Base-by-base conservation (phyloP, 202 grass and related monocot genomes). In the Hordeum pubiflorum region DNA sequence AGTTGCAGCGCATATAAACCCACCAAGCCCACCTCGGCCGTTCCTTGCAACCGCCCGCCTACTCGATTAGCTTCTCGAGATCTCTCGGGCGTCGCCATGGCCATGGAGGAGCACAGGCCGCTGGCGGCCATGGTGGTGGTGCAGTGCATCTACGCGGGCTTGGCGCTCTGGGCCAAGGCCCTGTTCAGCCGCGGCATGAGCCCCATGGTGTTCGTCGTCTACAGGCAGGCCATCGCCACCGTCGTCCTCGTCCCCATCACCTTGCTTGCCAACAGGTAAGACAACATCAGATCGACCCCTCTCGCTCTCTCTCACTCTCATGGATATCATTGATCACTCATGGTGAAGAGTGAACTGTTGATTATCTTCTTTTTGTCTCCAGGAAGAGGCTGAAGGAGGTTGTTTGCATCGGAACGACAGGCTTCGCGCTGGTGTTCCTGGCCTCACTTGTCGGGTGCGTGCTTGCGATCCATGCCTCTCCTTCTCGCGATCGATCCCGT, bases 151-250 rank as follows among this genome's bases (percentile, higher is more conserved):
- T 83, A 93, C 79, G 88, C 90, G 6, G 75, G n/a, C 54, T 63
- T 91, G 84, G 76, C 84, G 29, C 83, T 97, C 9, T 84, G 76
- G 43, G 59, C 83, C 73, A 93, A 97, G 84, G 85, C 88, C 0
- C 37, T 63, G 21, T 93, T 97, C 88, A 82, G 75, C 78, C 17
- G 85, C 7, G 93, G 93, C 74, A 80, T 97, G 85, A 87, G 13
- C 74, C 79, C 93, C 17, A 78, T 91, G 78, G 84, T 91, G 13
- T 97, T 93, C 82, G 93, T 97, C 57, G 84, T 93, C 58, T 97
- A 93, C 72, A 70, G 88, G 79, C 88, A 97, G 77, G 82, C 86
- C 37, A 54, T 89, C 11, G 90, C 86, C 76, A 72, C 88, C 36
- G 5, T 76, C 13, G 55, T 91, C 58, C 67, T 93, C 63, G 32